A percentile compares a stretch with the other conserved stretches of the same genome.
phyloP scores from a whole-genome alignment of 257 asterid genomes.

The Capsicum chinense region DNA sequence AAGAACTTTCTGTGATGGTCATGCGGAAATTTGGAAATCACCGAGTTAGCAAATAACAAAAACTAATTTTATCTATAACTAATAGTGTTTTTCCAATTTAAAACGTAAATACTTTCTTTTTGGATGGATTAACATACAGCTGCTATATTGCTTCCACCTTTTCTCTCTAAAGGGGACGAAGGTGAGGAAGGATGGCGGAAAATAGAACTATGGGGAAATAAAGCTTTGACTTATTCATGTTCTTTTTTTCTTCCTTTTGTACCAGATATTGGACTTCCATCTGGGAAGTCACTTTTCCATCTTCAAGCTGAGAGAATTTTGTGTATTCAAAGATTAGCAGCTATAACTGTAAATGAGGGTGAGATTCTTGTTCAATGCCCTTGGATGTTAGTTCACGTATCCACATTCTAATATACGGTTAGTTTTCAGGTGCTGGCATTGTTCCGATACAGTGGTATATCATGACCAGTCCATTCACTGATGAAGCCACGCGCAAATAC shows the following conservation, averaged over 20 bases:
- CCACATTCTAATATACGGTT: not conserved
- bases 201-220: not conserved
- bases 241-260: constrained; percentile 31
- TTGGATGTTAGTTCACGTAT: constrained; percentile 30
- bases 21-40: not conserved
- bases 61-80: not conserved
- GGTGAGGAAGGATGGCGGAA: not conserved
- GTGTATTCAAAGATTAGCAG: constrained; percentile 81
- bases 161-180: not conserved
- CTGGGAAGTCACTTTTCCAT: constrained; percentile 97
- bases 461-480: constrained; percentile 99
- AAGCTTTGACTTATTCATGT: constrained; percentile 23
- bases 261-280: constrained; percentile 93
- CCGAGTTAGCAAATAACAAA: not conserved
- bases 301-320: constrained; percentile 96
- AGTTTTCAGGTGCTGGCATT: constrained; percentile 55
- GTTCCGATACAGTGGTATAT: constrained; percentile 90
- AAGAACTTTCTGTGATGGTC: not conserved
- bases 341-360: constrained; percentile 83
- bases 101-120: not conserved
- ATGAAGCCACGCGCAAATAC: constrained; percentile 81
- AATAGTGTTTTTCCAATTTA: not conserved
- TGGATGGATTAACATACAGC: not conserved
- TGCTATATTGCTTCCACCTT: constrained; percentile 18
- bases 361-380: constrained; percentile 35